A percentile compares a stretch with the other conserved stretches of the same genome.
Conservation (phyloP, 768 basidiomycete species). For the Coprinopsis strossmayeri region DNA sequence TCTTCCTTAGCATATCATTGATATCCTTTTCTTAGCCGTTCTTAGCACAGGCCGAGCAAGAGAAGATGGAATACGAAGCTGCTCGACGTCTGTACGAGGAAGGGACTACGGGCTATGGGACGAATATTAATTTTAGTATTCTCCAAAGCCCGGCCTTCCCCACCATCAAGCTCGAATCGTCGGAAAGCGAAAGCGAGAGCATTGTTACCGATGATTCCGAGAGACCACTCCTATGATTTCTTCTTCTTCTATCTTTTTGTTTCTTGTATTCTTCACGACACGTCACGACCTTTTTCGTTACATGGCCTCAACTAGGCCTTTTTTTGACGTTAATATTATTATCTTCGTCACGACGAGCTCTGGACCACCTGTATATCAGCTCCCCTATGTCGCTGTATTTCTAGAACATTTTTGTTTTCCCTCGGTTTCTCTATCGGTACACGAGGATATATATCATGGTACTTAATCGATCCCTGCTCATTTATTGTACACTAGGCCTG, state of each 20-base stretch:
- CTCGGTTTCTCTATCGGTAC: slow-evolving; percentile 4
- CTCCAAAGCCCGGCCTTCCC: slow-evolving; percentile 64
- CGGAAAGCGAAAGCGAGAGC: slow-evolving; percentile 67
- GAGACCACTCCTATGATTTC: slow-evolving; percentile 24
- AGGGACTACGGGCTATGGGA: slow-evolving; percentile 58
- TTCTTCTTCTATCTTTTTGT: slow-evolving; percentile 13
- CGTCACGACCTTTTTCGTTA: slow-evolving; percentile 14
- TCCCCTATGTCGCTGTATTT: slow-evolving; percentile 13
- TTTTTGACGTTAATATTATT: slow-evolving; percentile 6
- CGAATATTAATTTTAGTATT: slow-evolving; percentile 80
- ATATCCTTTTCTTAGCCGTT: slow-evolving; percentile 59
- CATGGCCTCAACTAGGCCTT: slow-evolving; percentile 4
- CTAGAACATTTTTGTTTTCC: slow-evolving; percentile 7
- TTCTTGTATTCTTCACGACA: slow-evolving; percentile 11
- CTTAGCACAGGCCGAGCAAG: slow-evolving; percentile 88
- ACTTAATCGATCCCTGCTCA: slow-evolving; percentile 7
- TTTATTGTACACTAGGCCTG: slow-evolving; percentile 3
- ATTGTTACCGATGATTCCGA: slow-evolving; percentile 45
- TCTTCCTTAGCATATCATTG: slow-evolving; percentile 11
- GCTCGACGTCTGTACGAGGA: slow-evolving; percentile 86
- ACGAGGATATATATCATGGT: slow-evolving; percentile 11
- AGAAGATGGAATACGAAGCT: slow-evolving; percentile 90
- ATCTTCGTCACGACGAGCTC: neutral
- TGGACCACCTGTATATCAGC: slow-evolving; percentile 11
- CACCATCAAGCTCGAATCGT: slow-evolving; percentile 49